phyloP scores from a whole-genome alignment of 2,329 filamentous ascomycete genomes.

The Epichloe coenophiala region DNA sequence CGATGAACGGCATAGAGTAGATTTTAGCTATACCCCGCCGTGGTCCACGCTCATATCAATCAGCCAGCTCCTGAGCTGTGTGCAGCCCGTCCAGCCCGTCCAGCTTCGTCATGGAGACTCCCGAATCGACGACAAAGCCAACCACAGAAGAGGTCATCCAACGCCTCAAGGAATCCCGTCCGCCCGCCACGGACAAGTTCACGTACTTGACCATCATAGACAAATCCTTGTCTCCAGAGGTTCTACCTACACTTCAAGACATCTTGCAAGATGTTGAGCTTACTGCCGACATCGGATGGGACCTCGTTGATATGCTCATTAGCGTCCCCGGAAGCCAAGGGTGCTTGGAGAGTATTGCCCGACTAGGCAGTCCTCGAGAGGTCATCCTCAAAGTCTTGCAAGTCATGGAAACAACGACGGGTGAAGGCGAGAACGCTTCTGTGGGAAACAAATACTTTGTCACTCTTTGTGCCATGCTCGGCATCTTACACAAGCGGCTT shows the following conservation, averaged over 20 bases:
- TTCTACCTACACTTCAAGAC: conserved; percentile 53
- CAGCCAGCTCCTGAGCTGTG: background rate
- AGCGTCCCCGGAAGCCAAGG: conserved; percentile 52
- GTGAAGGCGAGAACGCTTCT: conserved; percentile 23
- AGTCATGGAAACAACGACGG: conserved; percentile 42
- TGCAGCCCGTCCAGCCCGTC: background rate
- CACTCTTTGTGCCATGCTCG: conserved; percentile 55
- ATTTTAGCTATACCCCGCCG: too few species aligned
- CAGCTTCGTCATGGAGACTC: conserved; percentile 1
- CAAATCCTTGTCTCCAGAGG: conserved; percentile 53
- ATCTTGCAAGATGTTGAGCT: conserved; percentile 55
- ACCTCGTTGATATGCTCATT: conserved; percentile 63
- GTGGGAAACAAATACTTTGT: conserved; percentile 43
- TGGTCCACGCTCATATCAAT: too few species aligned
- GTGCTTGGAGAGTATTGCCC: conserved; percentile 62
- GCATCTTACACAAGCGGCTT: conserved; percentile 59
- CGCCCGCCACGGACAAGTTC: conserved; percentile 48
- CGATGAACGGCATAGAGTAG: too few species aligned
- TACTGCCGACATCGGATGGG: conserved; percentile 71
- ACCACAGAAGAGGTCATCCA: conserved; percentile 27
- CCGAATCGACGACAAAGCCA: conserved; percentile 13
- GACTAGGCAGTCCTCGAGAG: conserved; percentile 67
- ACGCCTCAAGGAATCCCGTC: conserved; percentile 34
- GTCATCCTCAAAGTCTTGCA: conserved; percentile 72
- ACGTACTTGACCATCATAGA: conserved; percentile 71